Evolutionary conservation across 306 rosid genomes (phyloP).

Genomic region (Ormosia emarginata): DNA sequence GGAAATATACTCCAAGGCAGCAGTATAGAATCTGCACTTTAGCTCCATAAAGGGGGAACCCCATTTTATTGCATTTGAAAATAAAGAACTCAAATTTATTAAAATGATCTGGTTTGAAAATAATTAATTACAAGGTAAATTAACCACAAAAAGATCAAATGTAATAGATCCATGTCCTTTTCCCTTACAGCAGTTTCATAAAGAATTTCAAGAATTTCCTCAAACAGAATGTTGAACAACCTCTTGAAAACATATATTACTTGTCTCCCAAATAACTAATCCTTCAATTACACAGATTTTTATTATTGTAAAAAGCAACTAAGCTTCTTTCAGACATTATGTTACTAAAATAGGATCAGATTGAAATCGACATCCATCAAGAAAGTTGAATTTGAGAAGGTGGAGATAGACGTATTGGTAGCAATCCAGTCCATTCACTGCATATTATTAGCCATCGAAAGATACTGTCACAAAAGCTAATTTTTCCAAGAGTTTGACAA

Average conservation of each 20-base stretch:
- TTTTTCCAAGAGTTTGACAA: conserved; percentile 37
- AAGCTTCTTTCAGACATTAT: not conserved
- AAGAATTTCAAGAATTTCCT: no score
- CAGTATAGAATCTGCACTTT: not conserved
- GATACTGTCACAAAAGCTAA: conserved; percentile 21
- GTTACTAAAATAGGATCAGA: not conserved
- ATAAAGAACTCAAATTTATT: not conserved
- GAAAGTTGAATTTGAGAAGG: not conserved
- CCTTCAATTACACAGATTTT: not conserved
- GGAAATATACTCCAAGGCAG: not conserved
- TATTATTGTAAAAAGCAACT: not conserved
- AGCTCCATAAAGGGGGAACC: not conserved
- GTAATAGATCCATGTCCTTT: not conserved
- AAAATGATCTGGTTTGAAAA: not conserved
- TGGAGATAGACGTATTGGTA: not conserved
- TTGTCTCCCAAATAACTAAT: not conserved
- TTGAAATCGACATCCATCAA: not conserved
- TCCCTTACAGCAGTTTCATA: no score
- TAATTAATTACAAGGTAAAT: not conserved
- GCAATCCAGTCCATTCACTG: not conserved
- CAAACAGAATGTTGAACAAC: no score
- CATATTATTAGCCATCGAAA: conserved; percentile 17
- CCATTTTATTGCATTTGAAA: not conserved
- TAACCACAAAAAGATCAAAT: not conserved
- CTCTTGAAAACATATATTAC: not conserved